phyloP scores from a whole-genome alignment of 129 eudicot species.

The Heracleum sosnowskyi region DNA sequence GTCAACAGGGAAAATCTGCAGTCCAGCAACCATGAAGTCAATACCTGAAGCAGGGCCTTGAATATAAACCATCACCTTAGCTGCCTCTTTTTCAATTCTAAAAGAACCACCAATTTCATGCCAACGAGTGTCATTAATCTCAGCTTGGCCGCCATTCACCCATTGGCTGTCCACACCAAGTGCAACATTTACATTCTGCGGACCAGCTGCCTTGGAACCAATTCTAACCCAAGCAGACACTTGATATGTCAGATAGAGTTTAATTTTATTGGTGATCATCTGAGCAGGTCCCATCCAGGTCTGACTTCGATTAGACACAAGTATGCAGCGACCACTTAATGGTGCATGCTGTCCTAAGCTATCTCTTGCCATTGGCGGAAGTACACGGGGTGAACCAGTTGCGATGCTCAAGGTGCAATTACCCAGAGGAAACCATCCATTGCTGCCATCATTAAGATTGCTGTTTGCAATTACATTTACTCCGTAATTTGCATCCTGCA shows the following conservation, averaged over 20 bases:
- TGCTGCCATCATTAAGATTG: slow-evolving; percentile 67
- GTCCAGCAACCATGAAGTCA: slow-evolving; percentile 74
- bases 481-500: slow-evolving; percentile 58
- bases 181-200: slow-evolving; percentile 74
- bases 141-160: slow-evolving; percentile 95
- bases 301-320: slow-evolving; percentile 66
- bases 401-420: slow-evolving; percentile 43
- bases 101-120: slow-evolving; percentile 89
- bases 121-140: slow-evolving; percentile 63
- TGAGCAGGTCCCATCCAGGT: slow-evolving; percentile 99
- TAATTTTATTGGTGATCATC: slow-evolving; percentile 68
- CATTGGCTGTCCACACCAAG: slow-evolving; percentile 78
- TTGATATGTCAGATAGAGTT: slow-evolving; percentile 74
- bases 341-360: slow-evolving; percentile 59
- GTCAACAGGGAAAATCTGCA: slow-evolving; percentile 78
- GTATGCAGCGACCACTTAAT: slow-evolving; percentile 66
- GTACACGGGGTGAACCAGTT: slow-evolving; percentile 72
- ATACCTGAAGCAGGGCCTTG: slow-evolving; percentile 85
- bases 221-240: slow-evolving; percentile 88
- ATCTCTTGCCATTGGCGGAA: slow-evolving; percentile 80
- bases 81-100: slow-evolving; percentile 65
- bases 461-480: slow-evolving; percentile 69
- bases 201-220: slow-evolving; percentile 52
- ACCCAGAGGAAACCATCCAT: slow-evolving; percentile 87
- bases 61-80: slow-evolving; percentile 73